phyloP scores from a whole-genome alignment of 2,329 filamentous ascomycete species.

The Cadophora sp. region DNA sequence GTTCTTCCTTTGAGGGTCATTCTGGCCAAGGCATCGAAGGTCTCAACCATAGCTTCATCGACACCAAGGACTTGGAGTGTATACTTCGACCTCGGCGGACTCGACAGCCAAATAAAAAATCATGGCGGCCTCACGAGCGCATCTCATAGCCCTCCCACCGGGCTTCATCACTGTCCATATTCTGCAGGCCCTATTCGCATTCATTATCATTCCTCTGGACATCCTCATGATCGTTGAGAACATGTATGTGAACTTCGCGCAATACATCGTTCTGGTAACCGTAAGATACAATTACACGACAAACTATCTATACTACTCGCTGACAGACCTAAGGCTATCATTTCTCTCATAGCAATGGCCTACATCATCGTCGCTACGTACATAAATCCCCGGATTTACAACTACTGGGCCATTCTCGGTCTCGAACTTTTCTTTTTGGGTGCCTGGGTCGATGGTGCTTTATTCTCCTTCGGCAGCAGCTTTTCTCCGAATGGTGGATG shows the following conservation, averaged over 20 bases:
- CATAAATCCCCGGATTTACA: not conserved
- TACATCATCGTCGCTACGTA: conserved; percentile 4
- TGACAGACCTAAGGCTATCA: not conserved
- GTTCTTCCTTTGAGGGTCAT: not conserved
- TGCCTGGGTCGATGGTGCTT: not conserved
- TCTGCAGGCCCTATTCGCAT: not conserved
- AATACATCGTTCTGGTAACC: not conserved
- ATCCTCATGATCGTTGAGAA: conserved; percentile 10
- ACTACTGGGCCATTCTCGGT: conserved; percentile 8
- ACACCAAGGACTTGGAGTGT: too few relatives aligned
- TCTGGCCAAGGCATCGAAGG: not conserved
- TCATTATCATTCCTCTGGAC: not conserved
- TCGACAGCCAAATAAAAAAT: too few relatives aligned
- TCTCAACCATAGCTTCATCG: not conserved
- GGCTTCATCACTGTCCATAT: conserved; percentile 11
- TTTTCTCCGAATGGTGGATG: not conserved
- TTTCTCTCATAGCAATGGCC: not conserved
- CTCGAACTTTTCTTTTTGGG: not conserved
- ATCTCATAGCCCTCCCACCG: not conserved
- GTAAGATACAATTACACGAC: not conserved
- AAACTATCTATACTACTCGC: not conserved
- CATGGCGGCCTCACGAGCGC: not conserved
- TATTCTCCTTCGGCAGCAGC: not conserved
- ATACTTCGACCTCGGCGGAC: too few relatives aligned
- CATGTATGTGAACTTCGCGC: not conserved